Conservation (phyloP, 2,329 filamentous ascomycete species). For the Fusarium praegraminearum region DNA sequence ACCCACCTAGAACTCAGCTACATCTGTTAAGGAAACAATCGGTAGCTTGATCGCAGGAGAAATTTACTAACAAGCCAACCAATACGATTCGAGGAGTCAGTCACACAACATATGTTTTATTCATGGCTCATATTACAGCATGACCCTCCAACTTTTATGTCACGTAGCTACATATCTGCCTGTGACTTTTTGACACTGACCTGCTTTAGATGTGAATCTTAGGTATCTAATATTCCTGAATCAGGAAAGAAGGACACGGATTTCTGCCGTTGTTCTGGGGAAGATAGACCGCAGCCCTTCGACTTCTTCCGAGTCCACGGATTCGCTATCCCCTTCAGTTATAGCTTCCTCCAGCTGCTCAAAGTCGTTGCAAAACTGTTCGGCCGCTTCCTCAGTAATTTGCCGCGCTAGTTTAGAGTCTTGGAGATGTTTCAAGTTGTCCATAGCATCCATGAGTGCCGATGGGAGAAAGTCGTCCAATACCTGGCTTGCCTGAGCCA, state of each 20-base stretch:
- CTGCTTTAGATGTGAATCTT: neutral
- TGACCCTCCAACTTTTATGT: neutral
- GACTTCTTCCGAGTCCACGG: conserved; percentile 37
- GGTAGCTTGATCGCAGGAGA: neutral
- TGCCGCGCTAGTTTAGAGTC: conserved; percentile 78
- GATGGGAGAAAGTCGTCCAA: conserved; percentile 94
- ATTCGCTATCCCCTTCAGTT: conserved; percentile 58
- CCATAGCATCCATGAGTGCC: conserved; percentile 90
- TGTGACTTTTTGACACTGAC: neutral
- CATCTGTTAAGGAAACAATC: neutral
- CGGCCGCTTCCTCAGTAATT: conserved; percentile 85
- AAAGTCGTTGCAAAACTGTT: conserved; percentile 88
- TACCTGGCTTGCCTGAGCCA: conserved; percentile 77
- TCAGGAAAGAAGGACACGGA: conserved; percentile 68
- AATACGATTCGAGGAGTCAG: too few relatives aligned
- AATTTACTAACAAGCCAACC: neutral
- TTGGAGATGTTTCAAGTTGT: conserved; percentile 80
- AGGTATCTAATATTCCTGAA: neutral
- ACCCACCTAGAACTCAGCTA: neutral
- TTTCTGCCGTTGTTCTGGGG: conserved; percentile 70
- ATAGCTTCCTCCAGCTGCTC: conserved; percentile 68
- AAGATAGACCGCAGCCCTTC: conserved; percentile 58
- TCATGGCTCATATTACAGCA: neutral
- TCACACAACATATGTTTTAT: neutral
- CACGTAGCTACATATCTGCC: neutral